Conservation (phyloP, 2,329 filamentous ascomycete genomes). For the Paracorniculantispora psalliotae region DNA sequence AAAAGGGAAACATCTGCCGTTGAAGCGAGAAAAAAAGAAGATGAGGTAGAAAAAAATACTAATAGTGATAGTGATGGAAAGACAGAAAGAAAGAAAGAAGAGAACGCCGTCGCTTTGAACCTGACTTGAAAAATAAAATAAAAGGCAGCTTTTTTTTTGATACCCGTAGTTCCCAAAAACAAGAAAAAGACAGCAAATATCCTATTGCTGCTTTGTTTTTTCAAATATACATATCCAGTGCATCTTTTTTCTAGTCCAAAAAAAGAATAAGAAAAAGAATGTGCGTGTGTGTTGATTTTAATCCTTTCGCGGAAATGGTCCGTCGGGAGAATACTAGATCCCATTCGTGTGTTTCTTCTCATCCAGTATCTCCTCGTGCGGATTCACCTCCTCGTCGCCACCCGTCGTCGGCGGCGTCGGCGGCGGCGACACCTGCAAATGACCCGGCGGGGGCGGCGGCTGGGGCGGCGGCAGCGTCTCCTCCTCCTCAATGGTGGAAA, state of each 20-base stretch:
- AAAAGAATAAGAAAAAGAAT: background rate
- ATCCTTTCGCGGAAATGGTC: background rate
- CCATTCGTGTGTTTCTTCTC: conserved; percentile 2
- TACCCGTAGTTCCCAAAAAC: background rate
- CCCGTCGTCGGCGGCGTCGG: conserved; percentile 3
- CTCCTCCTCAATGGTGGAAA: conserved; percentile 75
- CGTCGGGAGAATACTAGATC: background rate
- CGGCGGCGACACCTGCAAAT: background rate
- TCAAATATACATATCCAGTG: background rate
- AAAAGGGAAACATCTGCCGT: background rate
- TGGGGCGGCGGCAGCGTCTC: background rate
- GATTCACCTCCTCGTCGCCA: background rate
- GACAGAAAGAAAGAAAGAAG: background rate
- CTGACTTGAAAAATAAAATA: background rate
- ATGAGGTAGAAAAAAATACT: background rate
- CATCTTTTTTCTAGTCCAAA: background rate
- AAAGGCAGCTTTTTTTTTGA: background rate
- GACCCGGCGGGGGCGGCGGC: background rate
- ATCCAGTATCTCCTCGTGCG: background rate
- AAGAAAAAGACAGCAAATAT: background rate
- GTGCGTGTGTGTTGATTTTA: background rate
- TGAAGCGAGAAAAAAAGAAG: background rate
- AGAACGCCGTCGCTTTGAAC: conserved; percentile 7
- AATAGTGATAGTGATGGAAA: background rate
- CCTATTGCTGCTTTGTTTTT: background rate